Evolutionary conservation across 306 rosid species (phyloP), one percentile per base, ranked within the genome.

Genomic region (Quercus cerris): DNA sequence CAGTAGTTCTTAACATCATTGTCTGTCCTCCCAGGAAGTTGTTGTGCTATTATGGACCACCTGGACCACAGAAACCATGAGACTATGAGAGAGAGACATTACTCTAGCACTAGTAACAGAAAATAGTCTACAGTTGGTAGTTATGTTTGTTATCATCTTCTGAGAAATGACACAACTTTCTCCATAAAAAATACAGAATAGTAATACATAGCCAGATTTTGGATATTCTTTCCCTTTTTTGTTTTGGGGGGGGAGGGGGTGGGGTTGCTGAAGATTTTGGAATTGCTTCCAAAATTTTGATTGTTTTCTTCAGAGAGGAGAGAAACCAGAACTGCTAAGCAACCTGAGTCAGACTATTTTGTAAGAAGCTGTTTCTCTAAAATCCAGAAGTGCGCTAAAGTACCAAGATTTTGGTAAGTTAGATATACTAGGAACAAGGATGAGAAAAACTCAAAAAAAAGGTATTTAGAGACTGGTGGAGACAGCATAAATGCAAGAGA

Each of bases 21-120:
- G 87, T 93, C 98, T 82, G 98, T 95, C 85, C 93, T 91, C 57
- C 97, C 96, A 52, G 97, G 95, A 73, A 95, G 94, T 81, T 95
- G 97, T 81, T 93, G 99, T 58, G 99, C 96, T 83, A 95, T 93
- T 85, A 91, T 88, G 56, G 92, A n/a, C 96, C 98, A 95, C 85
- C 98, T 94, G 63, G 14, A 25, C 55, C 44, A 78, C 3, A 72
- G 4, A 78, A 74, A 55, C 75, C 80, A 64, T 55, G 35, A 74
- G 46, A 78, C 64, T 41, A 13, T 56, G 27, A 58, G 31, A 59
- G 30, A 59, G 30, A 59, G 63, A 5, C 76, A 67, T 31, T 30
- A 30, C 71, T 79, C 77, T 83, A 78, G 59, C 59, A 66, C 69
- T 41, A n/a, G 23, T 35, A 54, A 25, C 63, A 69, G 25, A 67